Evolutionary conservation across 2,329 filamentous ascomycete genomes (phyloP).

Genomic region (Thermothelomyces thermophilus): DNA sequence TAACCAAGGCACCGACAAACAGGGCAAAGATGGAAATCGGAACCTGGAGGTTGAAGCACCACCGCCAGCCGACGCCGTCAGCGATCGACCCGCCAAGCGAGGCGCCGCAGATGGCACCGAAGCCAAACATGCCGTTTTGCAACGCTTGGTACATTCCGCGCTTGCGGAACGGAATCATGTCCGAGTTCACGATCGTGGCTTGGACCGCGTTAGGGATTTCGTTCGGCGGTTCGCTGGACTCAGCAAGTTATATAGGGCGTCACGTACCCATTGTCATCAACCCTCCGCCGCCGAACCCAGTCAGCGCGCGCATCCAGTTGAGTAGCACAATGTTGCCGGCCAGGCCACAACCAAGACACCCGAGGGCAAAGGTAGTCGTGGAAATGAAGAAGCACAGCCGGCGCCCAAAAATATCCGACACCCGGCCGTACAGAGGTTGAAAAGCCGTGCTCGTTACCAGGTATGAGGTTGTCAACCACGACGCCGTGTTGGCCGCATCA

Average conservation of each 20-base stretch:
- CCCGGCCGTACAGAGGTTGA: conserved; percentile 63
- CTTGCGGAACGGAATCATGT: conserved; percentile 52
- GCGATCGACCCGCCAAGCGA: conserved; percentile 59
- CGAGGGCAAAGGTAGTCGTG: conserved; percentile 53
- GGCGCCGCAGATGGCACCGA: conserved; percentile 56
- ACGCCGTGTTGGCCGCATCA: conserved; percentile 62
- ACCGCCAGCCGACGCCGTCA: conserved; percentile 60
- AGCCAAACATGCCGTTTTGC: conserved; percentile 57
- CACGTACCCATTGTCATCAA: conserved; percentile 59
- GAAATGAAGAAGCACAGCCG: conserved; percentile 58
- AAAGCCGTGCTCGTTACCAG: conserved; percentile 65
- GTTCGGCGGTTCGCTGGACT: neutral
- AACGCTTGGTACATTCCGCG: conserved; percentile 55
- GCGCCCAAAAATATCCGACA: conserved; percentile 64
- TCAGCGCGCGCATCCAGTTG: conserved; percentile 58
- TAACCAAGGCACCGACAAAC: conserved; percentile 44
- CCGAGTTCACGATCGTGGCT: conserved; percentile 55
- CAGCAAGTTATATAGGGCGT: neutral
- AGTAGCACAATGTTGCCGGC: conserved; percentile 52
- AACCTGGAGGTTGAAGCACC: conserved; percentile 58
- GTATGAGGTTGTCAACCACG: conserved; percentile 69
- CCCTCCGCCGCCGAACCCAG: conserved; percentile 63
- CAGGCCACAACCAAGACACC: conserved; percentile 59
- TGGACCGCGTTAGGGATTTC: neutral
- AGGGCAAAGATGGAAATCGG: conserved; percentile 51